A percentile compares a stretch with the other conserved stretches of the same genome.
These are phyloP conservation scores for Geotrichum reessii DNA, from an alignment of 1,139 yeast genomes.

Conservation along the genomic window DNA sequence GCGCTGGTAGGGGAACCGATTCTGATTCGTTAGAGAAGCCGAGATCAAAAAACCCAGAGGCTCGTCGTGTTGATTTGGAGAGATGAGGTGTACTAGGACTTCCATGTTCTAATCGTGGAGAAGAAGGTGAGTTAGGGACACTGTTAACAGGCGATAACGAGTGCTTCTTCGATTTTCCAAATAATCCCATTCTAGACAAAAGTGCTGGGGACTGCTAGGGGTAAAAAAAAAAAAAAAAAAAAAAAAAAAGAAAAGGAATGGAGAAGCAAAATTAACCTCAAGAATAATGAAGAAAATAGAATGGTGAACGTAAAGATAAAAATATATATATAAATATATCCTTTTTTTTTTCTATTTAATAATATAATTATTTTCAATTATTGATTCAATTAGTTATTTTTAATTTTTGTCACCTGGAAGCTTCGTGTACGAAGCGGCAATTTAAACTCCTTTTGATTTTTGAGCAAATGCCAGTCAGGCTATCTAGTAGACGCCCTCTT, in stretches of 20 bases:
- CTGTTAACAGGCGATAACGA: neutral
- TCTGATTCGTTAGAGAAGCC: neutral
- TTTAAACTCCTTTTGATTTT: neutral
- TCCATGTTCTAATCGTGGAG: neutral
- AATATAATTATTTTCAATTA: too few species aligned
- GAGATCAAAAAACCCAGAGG: constrained; percentile 13
- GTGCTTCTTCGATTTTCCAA: constrained; percentile 1
- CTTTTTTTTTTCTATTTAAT: too few species aligned
- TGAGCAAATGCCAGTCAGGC: neutral
- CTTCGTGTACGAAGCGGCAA: neutral
- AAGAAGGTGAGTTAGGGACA: neutral
- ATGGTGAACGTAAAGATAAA: too few species aligned
- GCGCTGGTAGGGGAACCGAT: neutral
- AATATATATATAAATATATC: too few species aligned
- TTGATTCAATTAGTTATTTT: too few species aligned
- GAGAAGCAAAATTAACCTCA: too few species aligned
- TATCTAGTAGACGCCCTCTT: neutral
- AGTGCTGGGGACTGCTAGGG: too few species aligned
- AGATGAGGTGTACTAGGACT: neutral
- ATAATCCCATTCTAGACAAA: neutral
- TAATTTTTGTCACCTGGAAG: neutral
- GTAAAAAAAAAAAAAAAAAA: neutral
- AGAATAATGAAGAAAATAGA: too few species aligned
- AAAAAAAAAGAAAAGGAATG: neutral
- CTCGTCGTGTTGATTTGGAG: neutral